A percentile compares a stretch with the other conserved stretches of the same genome.
These are phyloP conservation scores for Tuctoria greenei DNA, from an alignment of 176 grass and related monocot species.

Conservation along the genomic window DNA sequence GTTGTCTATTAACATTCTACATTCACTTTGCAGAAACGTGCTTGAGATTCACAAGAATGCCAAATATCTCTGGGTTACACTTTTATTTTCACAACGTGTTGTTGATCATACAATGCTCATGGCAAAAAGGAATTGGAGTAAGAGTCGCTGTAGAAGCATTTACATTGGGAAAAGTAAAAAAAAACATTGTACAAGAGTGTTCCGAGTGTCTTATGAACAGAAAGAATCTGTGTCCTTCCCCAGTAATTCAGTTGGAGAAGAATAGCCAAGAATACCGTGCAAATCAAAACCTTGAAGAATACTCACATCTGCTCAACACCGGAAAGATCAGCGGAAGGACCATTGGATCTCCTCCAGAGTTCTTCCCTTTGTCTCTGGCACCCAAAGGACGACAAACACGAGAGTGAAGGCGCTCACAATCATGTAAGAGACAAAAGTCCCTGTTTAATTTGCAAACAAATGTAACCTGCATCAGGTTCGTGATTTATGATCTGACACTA, in stretches of 20 bases:
- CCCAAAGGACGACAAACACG: conserved; percentile 76
- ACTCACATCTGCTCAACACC: not conserved
- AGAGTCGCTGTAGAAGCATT: conserved; percentile 2
- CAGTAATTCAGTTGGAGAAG: not conserved
- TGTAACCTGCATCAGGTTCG: conserved; percentile 14
- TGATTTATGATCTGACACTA: conserved; percentile 1
- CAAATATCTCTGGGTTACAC: not conserved
- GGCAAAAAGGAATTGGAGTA: not conserved
- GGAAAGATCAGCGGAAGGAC: conserved; percentile 57
- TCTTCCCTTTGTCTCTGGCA: conserved; percentile 96
- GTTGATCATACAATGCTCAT: not conserved
- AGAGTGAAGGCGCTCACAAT: conserved; percentile 61
- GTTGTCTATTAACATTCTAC: not conserved
- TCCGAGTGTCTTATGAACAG: conserved; percentile 23
- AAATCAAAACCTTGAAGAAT: conserved; percentile 25
- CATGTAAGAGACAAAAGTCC: conserved; percentile 72
- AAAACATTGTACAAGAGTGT: conserved; percentile 19
- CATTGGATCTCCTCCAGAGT: conserved; percentile 92
- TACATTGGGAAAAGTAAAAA: not conserved
- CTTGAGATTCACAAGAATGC: not conserved
- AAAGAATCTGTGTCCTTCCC: conserved; percentile 22
- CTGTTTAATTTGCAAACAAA: conserved; percentile 38
- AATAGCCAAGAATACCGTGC: not conserved
- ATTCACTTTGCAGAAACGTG: not conserved
- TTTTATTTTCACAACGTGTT: conserved; percentile 4